A percentile compares a stretch with the other conserved stretches of the same genome.
Evolutionary conservation across 1,284 basidiomycete genomes (phyloP).

Genomic region (Apiotrichum siamense): DNA sequence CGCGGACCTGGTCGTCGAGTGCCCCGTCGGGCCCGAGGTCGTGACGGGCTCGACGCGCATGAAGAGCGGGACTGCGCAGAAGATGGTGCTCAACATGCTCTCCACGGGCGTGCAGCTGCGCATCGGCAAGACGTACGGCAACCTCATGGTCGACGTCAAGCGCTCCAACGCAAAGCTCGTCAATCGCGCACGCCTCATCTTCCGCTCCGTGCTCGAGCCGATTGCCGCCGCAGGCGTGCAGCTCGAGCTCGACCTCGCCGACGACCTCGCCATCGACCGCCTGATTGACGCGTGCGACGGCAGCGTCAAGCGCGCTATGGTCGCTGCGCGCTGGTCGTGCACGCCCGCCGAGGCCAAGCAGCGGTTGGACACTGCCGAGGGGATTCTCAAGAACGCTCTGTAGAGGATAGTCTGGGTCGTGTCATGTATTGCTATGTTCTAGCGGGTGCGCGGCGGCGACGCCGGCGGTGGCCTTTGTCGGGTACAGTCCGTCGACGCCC

Average conservation of each 20-base stretch:
- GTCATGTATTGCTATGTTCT: background rate
- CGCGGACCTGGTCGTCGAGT: slow-evolving; percentile 17
- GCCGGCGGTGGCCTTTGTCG: no score
- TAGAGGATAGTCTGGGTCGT: background rate
- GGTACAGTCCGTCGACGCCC: no score
- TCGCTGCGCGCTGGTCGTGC: slow-evolving; percentile 16
- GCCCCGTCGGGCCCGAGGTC: slow-evolving; percentile 20
- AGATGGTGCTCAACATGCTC: slow-evolving; percentile 27
- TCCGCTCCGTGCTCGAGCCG: slow-evolving; percentile 9
- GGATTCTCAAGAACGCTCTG: slow-evolving; percentile 13
- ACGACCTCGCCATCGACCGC: slow-evolving; percentile 13
- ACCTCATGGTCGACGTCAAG: slow-evolving; percentile 15
- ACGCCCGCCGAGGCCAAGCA: slow-evolving; percentile 5
- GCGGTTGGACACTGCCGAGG: slow-evolving; percentile 7
- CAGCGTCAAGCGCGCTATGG: slow-evolving; percentile 17
- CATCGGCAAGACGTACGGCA: slow-evolving; percentile 22
- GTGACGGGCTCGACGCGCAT: slow-evolving; percentile 23
- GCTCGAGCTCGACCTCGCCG: background rate
- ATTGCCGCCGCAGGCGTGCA: background rate
- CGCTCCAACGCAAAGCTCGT: slow-evolving; percentile 11
- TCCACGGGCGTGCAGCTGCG: slow-evolving; percentile 16
- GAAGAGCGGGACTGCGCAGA: slow-evolving; percentile 21
- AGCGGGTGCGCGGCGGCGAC: background rate
- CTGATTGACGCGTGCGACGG: slow-evolving; percentile 16
- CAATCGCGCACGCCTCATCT: slow-evolving; percentile 10